These are phyloP conservation scores for Lachnellula subtilissima DNA, from an alignment of 2,329 filamentous ascomycete genomes.

Conservation along the genomic window DNA sequence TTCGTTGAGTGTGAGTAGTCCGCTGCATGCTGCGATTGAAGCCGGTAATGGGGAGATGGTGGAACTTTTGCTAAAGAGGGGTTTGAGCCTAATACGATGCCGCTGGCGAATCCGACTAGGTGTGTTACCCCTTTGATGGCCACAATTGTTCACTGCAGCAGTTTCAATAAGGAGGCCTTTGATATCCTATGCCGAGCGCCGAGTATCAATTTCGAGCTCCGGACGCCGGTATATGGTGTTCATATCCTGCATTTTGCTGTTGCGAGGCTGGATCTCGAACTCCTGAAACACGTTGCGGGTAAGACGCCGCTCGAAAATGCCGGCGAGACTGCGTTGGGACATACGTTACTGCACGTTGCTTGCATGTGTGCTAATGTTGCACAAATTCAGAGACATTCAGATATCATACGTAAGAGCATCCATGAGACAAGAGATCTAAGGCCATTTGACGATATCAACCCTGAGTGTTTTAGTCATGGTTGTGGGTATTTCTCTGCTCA, in stretches of 20 bases:
- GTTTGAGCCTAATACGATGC: constrained; percentile 20
- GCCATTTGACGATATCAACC: constrained; percentile 10
- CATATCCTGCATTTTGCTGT: constrained; percentile 21
- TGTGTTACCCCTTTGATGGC: constrained; percentile 19
- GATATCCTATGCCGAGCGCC: constrained; percentile 6
- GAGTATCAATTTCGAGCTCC: constrained; percentile 15
- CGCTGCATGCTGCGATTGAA: constrained; percentile 15
- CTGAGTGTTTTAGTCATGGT: not conserved
- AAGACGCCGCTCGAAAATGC: constrained; percentile 11
- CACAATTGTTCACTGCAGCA: constrained; percentile 9
- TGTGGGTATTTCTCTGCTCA: not conserved
- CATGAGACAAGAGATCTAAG: constrained; percentile 18
- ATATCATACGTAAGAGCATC: constrained; percentile 12
- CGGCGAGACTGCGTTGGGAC: constrained; percentile 14
- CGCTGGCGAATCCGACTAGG: constrained; percentile 15
- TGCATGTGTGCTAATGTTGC: constrained; percentile 14
- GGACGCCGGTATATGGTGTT: constrained; percentile 16
- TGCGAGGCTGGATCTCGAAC: constrained; percentile 14
- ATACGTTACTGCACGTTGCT: constrained; percentile 22
- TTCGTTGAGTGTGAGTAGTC: constrained; percentile 16
- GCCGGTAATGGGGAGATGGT: constrained; percentile 10
- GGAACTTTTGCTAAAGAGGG: constrained; percentile 9
- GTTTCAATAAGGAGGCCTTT: constrained; percentile 12
- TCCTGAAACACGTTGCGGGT: constrained; percentile 11
- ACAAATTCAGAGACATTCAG: constrained; percentile 11